Evolutionary conservation across 106 monocot genomes (phyloP), one percentile per base, ranked within the genome.

Genomic region (Xerophyta viscosa): DNA sequence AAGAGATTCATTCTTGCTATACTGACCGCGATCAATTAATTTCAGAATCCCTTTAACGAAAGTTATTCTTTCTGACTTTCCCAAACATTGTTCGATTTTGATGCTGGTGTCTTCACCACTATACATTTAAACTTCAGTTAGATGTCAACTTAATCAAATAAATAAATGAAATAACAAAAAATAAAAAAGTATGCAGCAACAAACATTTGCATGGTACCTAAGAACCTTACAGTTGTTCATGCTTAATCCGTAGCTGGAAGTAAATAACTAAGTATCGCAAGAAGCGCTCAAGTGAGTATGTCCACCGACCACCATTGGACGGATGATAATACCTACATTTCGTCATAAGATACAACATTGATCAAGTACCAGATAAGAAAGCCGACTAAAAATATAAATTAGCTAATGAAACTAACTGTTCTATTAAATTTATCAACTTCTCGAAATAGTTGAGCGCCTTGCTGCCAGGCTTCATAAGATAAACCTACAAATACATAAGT

Each of bases 231-330:
- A 82, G 54, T 36, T 89, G 81, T 57, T 90, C 90, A 26, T 61
- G 48, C 46, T 77, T 69, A 60, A 98, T 76, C 6, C 98, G 85
- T 58, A 77, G 79, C 41, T 86, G 82, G 54, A 98, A 98, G 61
- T 59, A 60, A 77, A 83, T 68, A 44, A 90, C 74, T 29, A 98
- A 68, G 69, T 86, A 65, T 25, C 86, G 58, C 59, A 98, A 71
- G 55, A 98, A 90, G 44, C 79, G 73, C 66, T 86, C 90, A 69
- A 98, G 64, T 27, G 90, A 86, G 58, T 68, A 70, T 58, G 98
- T 85, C 98, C 98, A 98, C 21, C 82, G 78, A 39, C 98, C 98
- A 50, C 90, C 98, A 80, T 98, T 98, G 25, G 98, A 98, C 54
- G 98, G 98, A 71, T 98, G 98, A 53, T 86, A 98, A 70, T 79